Base-by-base conservation (phyloP, 192 early-diverging fungal genomes). In the Backusella liffmaniae region DNA sequence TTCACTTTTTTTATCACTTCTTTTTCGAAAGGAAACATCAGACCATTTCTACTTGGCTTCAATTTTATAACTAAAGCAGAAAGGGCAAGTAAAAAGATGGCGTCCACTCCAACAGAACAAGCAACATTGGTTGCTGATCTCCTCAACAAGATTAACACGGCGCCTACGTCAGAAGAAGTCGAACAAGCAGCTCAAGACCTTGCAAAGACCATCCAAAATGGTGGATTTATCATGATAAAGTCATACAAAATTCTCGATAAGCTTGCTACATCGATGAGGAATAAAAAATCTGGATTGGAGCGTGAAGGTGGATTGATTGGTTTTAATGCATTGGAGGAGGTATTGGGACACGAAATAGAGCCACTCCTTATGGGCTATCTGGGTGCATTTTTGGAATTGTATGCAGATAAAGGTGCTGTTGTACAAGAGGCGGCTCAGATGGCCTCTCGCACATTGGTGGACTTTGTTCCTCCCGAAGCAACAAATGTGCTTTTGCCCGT, bases 251-350 rank as follows among this genome's bases (percentile, higher is more conserved):
- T 94, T 78, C 78, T 92, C 10, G 86, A 84, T 15, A 84, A 83
- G 15, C 82, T 94, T 26, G 82, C 84, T 42, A 82, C 84, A 13
- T 88, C 87, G 46, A 76, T 85, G 67, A 88, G 83, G 76, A 87
- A 92, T 86, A 94, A 94, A 77, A 93, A 93, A 81, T 86, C 81
- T 39, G 80, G 84, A 23, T 69, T 83, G 12, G 87, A 86, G 5
- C 84, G 91, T 59, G 89, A 94, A 73, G 91, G 89, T 70, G 88
- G 91, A 44, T 71, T 88, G 39, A 84, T 90, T 65, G 88, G 86
- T 5, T 90, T 89, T 84, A 83, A 84, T 77, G 90, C 89, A 34
- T 53, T 94, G 37, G 90, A 88, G 23, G 83, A 83, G 42, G 82
- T 88, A 15, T 83, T 94, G 42, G 87, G 88, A 44, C 84, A 88